These are phyloP conservation scores for Chlamydomonas reinhardtii DNA, from an alignment of 163 green algal species.

Conservation along the genomic window DNA sequence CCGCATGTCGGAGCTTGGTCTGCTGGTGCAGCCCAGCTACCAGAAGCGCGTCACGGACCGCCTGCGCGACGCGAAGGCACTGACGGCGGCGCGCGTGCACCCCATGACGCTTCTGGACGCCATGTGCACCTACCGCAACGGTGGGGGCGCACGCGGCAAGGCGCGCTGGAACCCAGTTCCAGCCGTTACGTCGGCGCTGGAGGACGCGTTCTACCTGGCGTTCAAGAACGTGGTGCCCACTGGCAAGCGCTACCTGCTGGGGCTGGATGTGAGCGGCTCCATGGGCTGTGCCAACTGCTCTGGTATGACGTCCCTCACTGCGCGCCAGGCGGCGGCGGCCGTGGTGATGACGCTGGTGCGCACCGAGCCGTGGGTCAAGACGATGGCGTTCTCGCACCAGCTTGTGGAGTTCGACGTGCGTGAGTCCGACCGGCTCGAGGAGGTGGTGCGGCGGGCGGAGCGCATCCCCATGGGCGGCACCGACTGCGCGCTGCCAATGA, in stretches of 20 bases:
- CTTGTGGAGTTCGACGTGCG: conserved; percentile 20
- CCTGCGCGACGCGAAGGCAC: not conserved
- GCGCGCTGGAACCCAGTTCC: not conserved
- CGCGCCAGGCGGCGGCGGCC: conserved; percentile 28
- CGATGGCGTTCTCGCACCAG: conserved; percentile 44
- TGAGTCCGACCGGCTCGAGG: conserved; percentile 2
- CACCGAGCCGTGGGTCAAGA: conserved; percentile 25
- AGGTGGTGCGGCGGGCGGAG: not conserved
- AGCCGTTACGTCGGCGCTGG: conserved; percentile 19
- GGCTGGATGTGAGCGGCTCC: conserved; percentile 48
- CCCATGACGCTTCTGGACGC: conserved; percentile 49
- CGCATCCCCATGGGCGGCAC: conserved; percentile 49
- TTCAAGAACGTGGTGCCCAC: conserved; percentile 49
- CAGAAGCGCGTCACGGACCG: not conserved
- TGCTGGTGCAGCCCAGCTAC: not conserved
- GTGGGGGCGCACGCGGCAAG: not conserved
- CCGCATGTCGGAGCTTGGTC: not conserved
- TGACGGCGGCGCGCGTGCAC: conserved; percentile 37
- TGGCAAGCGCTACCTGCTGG: conserved; percentile 46
- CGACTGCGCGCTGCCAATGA: conserved; percentile 56
- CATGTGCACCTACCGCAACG: conserved; percentile 24
- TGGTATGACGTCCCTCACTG: conserved; percentile 22
- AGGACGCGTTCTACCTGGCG: conserved; percentile 44
- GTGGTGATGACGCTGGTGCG: conserved; percentile 40
- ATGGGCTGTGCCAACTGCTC: conserved; percentile 29